A percentile compares a stretch with the other conserved stretches of the same genome.
phyloP scores from a whole-genome alignment of 805 yeast genomes.

The Sugiyamaella mastotermitis region DNA sequence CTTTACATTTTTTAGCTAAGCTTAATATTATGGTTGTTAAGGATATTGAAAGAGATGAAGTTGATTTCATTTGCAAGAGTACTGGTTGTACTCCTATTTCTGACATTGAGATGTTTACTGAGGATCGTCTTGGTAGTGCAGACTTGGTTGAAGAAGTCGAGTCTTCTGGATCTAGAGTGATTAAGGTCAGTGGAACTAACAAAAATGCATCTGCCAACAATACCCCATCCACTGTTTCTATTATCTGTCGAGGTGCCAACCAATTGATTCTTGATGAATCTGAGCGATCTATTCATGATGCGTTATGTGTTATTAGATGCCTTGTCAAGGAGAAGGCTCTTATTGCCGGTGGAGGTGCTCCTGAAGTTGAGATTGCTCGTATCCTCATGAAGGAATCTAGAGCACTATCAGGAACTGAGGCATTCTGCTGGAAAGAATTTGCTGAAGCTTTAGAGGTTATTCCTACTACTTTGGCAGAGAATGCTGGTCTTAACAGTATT shows the following conservation, averaged over 20 bases:
- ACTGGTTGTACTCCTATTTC: conserved; percentile 95
- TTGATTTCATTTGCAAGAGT: conserved; percentile 81
- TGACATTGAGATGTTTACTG: conserved; percentile 87
- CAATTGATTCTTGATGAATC: conserved; percentile 87
- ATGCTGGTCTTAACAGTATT: conserved; percentile 88
- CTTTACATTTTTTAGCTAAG: conserved; percentile 90
- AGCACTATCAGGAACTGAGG: conserved; percentile 75
- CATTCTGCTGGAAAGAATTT: conserved; percentile 85
- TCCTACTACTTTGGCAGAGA: conserved; percentile 91
- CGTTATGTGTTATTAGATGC: conserved; percentile 87
- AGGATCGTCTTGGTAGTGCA: conserved; percentile 86
- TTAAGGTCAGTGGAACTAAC: conserved; percentile 35
- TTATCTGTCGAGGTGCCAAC: conserved; percentile 94
- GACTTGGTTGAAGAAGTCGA: conserved; percentile 90
- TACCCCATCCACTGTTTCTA: conserved; percentile 61
- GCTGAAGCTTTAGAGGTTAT: conserved; percentile 88
- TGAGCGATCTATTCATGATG: conserved; percentile 96
- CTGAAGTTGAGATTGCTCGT: conserved; percentile 85
- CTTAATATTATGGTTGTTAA: conserved; percentile 89
- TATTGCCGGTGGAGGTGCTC: conserved; percentile 99
- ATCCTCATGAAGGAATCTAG: conserved; percentile 65
- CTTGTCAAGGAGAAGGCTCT: conserved; percentile 80
- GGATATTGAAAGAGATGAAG: conserved; percentile 94
- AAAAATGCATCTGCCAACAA: conserved; percentile 13
- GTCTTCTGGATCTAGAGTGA: conserved; percentile 83